These are phyloP conservation scores for Cadophora malorum DNA, from an alignment of 2,329 filamentous ascomycete genomes.

Conservation along the genomic window DNA sequence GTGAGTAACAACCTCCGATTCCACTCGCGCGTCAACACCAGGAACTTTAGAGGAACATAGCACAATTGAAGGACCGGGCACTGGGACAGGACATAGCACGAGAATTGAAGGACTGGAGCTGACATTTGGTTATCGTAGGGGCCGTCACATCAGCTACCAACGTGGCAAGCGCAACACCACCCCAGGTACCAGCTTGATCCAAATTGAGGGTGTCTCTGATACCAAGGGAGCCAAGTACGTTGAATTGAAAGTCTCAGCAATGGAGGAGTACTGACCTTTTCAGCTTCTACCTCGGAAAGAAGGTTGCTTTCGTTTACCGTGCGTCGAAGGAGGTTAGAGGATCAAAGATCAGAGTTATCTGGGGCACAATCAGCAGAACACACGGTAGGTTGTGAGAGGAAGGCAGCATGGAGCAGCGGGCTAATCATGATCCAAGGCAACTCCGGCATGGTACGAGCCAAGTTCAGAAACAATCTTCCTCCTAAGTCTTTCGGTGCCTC, in stretches of 20 bases:
- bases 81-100: constrained; percentile 1
- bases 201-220: constrained; percentile 98
- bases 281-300: constrained; percentile 96
- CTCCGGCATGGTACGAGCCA: constrained; percentile 96
- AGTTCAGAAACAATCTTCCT: constrained; percentile 96
- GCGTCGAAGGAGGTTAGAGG: constrained; percentile 93
- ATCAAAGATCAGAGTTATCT: constrained; percentile 98
- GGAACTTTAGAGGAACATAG: not conserved
- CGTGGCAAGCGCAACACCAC: constrained; percentile 91
- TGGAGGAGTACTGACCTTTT: constrained; percentile 33
- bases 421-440: constrained; percentile 67
- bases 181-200: constrained; percentile 91
- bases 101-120: constrained; percentile 30
- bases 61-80: constrained; percentile 20
- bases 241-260: constrained; percentile 16
- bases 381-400: constrained; percentile 70
- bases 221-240: constrained; percentile 85
- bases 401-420: not conserved
- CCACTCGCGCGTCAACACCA: constrained; percentile 21
- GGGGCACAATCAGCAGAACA: constrained; percentile 96
- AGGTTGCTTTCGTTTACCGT: constrained; percentile 98
- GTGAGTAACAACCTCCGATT: constrained; percentile 62
- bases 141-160: constrained; percentile 98
- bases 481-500: constrained; percentile 96
- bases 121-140: constrained; percentile 61